Base-by-base conservation (phyloP, 2,329 filamentous ascomycete genomes). In the Cercospora janseana region DNA sequence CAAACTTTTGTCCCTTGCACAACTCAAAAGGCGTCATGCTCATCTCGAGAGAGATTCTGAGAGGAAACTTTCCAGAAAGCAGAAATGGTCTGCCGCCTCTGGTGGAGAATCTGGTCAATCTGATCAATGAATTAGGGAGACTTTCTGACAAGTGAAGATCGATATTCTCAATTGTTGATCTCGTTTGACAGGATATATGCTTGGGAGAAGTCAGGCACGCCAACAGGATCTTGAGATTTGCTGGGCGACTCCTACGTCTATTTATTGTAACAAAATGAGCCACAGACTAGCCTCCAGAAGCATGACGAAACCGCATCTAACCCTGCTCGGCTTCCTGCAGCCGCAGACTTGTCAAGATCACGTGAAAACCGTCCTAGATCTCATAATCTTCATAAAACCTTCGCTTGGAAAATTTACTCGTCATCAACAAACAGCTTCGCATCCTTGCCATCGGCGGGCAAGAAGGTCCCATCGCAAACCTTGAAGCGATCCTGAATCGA, bases 401-500 rank as follows among this genome's bases (percentile, higher is more conserved):
- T 37, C 6, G 23, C 4, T 8, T 20, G 10, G 23, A 10, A 37
- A 3, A 4, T 52, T 18, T 52, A 56, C 46, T 56, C 54, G 15
- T 56, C 54, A 28, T 54, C 54, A 4, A 46, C 38, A 28, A 54
- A 56, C 16, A 56, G 24, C 44, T 49, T 48, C 21, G 45, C 54
- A 38, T 54, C 44, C 49, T 56, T 51, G 16, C 50, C 50, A 40
- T 51, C 54, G 41, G 43, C 35, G 2, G 50, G 50, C 43, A 56
- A 41, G 23, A 56, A 56, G 3, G 54, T 56, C 1, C 54, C 88
- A 27, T 78, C 79, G 65, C 87, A 93, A 55, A 89, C 84, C 80
- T 90, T 94, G 78, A 91, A 92, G 43, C 88, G 81, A 54, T 87
- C 85, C 63, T 79, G 76, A 47, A 92, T 77, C 62, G 72, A 78